These are phyloP conservation scores for Phytophthora brassicae DNA, from an alignment of 352 stramenopile genomes.

Conservation along the genomic window DNA sequence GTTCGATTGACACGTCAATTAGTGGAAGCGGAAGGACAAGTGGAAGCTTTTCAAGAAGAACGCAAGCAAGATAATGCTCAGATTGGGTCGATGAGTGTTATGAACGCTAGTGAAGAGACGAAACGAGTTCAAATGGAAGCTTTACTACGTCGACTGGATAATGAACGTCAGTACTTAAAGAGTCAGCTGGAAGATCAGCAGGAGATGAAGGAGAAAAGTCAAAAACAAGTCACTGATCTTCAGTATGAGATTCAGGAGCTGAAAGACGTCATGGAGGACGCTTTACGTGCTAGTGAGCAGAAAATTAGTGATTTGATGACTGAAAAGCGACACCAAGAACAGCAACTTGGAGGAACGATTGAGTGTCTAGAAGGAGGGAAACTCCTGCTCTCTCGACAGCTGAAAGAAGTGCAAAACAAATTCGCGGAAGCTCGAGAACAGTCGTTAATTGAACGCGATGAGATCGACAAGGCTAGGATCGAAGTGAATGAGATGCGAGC, in stretches of 20 bases:
- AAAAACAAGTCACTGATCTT: slow-evolving; percentile 42
- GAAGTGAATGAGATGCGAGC: slow-evolving; percentile 49
- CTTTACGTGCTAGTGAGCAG: slow-evolving; percentile 38
- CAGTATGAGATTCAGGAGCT: slow-evolving; percentile 49
- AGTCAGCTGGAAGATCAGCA: slow-evolving; percentile 66
- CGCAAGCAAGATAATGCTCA: slow-evolving; percentile 37
- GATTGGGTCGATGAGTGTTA: slow-evolving; percentile 41
- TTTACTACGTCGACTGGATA: slow-evolving; percentile 68
- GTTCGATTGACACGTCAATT: slow-evolving; percentile 62
- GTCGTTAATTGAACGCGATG: slow-evolving; percentile 58
- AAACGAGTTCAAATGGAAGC: slow-evolving; percentile 81
- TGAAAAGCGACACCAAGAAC: slow-evolving; percentile 39
- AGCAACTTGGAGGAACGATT: slow-evolving; percentile 38
- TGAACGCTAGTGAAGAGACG: slow-evolving; percentile 75
- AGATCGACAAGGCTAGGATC: slow-evolving; percentile 57
- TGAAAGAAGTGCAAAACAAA: slow-evolving; percentile 66
- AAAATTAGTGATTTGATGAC: slow-evolving; percentile 38
- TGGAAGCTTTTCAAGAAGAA: slow-evolving; percentile 65
- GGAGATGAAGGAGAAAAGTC: slow-evolving; percentile 46
- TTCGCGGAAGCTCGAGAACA: slow-evolving; percentile 60
- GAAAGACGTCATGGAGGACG: slow-evolving; percentile 38
- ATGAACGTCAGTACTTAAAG: slow-evolving; percentile 83
- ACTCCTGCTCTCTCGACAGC: slow-evolving; percentile 44
- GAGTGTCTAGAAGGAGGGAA: slow-evolving; percentile 60
- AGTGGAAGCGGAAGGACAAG: slow-evolving; percentile 56